These are phyloP conservation scores for Pinus albicaulis DNA, from an alignment of 75 land plant genomes.

Conservation along the genomic window DNA sequence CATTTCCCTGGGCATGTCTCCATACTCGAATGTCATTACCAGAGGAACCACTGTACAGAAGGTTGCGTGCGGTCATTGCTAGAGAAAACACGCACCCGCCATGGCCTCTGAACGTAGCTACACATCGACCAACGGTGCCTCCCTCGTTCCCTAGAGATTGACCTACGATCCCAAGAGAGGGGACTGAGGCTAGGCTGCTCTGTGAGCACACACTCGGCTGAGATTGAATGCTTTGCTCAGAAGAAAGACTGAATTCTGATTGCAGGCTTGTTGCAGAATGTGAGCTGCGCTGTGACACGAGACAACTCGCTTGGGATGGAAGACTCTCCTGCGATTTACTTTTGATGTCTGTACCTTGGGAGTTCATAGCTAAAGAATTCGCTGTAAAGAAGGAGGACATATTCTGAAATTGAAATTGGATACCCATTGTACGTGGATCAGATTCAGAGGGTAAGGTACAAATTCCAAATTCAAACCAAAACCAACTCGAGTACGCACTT, in stretches of 20 bases:
- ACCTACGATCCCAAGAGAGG: background rate
- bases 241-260: background rate
- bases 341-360: background rate
- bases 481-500: too few species aligned
- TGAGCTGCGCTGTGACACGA: background rate
- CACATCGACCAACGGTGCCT: conserved; percentile 9
- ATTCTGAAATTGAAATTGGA: too few species aligned
- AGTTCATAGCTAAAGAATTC: too few species aligned
- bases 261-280: background rate
- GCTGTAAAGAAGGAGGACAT: too few species aligned
- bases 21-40: conserved; percentile 29
- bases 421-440: too few species aligned
- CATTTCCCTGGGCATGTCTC: conserved; percentile 4
- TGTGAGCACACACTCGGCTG: background rate
- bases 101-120: conserved; percentile 41
- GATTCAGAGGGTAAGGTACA: too few species aligned
- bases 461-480: too few species aligned
- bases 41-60: conserved; percentile 37
- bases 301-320: background rate
- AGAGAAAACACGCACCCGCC: conserved; percentile 35
- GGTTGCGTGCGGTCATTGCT: conserved; percentile 18
- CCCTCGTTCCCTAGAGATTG: background rate
- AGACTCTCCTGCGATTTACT: background rate
- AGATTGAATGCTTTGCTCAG: background rate
- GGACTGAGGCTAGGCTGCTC: background rate